Evolutionary conservation across 345 rosid genomes (phyloP), one percentile per base, ranked within the genome.

Genomic region (Stellera chamaejasme): DNA sequence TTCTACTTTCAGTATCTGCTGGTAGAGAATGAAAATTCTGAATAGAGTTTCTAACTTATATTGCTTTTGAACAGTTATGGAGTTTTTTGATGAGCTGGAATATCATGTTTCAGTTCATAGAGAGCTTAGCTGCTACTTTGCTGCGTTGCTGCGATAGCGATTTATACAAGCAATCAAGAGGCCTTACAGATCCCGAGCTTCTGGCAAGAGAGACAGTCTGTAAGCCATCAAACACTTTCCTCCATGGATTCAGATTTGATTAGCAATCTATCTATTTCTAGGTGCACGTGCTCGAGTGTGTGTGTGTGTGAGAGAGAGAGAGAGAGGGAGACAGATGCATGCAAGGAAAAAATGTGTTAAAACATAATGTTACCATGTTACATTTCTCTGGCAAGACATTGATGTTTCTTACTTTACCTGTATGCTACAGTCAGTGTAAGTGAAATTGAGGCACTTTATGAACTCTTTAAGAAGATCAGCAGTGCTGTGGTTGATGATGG

Each of bases 401-500:
- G 59, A 67, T 47, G 39, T 42, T 39, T 66, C 27, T 58, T 60
- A 14, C 26, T 65, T 66, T 59, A 13, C 55, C 47, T 56, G 36
- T 43, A 58, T 16, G 52, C 12, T 75, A 87, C 90, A 94, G 97
- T 94, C 66, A 90, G 90, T 64, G 99, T 90, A 50, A 94, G 99
- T 72, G 99, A 93, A 78, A 85, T 93, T 49, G 99, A 93, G 73
- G 99, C 99, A 26, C 87, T 93, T 16, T 94, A 94, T 65, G 99
- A 94, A 73, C 92, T 94, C 26, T 94, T 94, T 64, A 90, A 94
- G 84, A 90, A 90, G 83, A 94, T 94, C 62, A 90, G 99, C 76
- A 94, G 99, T 54, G 99, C 95, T 9, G 99, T 94, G 63, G 90
- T 87, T 67, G 99, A 94, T 68, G 99, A 90, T 45, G 97, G 97